Evolutionary conservation across 306 rosid genomes (phyloP), one percentile per base, ranked within the genome.

Genomic region (Fagus crenata): DNA sequence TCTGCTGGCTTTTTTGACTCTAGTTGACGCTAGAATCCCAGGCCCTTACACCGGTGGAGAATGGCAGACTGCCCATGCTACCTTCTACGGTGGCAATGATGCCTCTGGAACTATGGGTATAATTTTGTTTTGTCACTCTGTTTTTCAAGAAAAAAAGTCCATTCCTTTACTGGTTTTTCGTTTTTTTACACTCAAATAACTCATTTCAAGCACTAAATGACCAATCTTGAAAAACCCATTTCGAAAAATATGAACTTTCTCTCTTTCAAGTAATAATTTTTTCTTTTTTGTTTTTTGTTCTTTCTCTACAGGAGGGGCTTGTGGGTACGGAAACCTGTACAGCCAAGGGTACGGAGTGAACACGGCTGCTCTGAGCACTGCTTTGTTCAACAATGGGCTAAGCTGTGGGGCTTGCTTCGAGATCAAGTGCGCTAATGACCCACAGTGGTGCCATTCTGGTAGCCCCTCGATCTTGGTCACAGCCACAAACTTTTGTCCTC

Each of bases 71-170:
- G 98, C 98, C 1, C 98, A 93, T 58, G 98, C 98, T 35, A 93
- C 98, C 0, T 93, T 93, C 91, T 93, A 93, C 63, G 98, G 98
- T 0, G 98, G 95, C 49, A 84, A 80, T 55, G 96, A 91, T 63
- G 98, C 98, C 81, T 85, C 98, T 3, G 98, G 98, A 64, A 93
- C 98, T 46, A 93, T 93, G 98, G 96, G 97, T 89, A 81, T 15
- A 46, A 46, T 46, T 46, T 14, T 46, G 51, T 46, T 1, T 42
- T 49, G 2, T 46, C 33, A 37, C 18, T 6, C 63, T 40, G 14
- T 36, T 54, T 46, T 6, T 72, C 15, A 18, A n/a, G 18, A 5
- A n/a, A 40, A 72, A 8, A 36, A 13, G 12, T 2, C 11, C 9
- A 6, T 41, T 41, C 3, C 22, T 5, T 43, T 43, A 8, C 49